A percentile compares a stretch with the other conserved stretches of the same genome.
phyloP scores from a whole-genome alignment of 2,329 filamentous ascomycete genomes.

The Colletotrichum cordylinicola region DNA sequence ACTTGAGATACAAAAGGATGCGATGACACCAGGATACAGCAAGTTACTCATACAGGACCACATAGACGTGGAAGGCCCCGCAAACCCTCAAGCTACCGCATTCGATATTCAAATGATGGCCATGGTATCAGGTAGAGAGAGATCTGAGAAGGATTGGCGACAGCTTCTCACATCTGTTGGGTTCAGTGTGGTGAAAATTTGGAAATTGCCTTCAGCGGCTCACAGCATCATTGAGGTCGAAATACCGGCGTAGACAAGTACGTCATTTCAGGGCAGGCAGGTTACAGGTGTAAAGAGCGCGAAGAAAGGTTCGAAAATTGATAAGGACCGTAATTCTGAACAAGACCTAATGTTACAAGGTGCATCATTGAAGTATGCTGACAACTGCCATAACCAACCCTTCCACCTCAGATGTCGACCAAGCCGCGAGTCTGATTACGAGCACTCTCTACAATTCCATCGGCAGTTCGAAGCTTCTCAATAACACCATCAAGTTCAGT shows the following conservation, averaged over 20 bases:
- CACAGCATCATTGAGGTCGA: neutral
- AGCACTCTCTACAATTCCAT: constrained; percentile 28
- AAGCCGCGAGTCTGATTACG: neutral
- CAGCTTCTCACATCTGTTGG: neutral
- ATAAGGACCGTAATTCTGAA: no score
- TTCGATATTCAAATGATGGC: constrained; percentile 14
- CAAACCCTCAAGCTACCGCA: neutral
- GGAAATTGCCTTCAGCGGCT: neutral
- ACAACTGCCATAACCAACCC: no score
- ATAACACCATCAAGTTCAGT: neutral
- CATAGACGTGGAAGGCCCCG: constrained; percentile 34
- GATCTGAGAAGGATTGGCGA: neutral
- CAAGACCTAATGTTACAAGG: no score
- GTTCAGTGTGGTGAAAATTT: neutral
- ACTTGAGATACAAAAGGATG: constrained; percentile 44
- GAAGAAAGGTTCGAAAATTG: no score
- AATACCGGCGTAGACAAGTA: neutral
- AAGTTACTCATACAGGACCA: constrained; percentile 42
- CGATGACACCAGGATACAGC: constrained; percentile 46
- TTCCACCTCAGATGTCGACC: neutral
- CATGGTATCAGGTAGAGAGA: neutral
- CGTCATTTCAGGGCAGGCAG: no score
- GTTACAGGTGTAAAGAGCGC: no score
- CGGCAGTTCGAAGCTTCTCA: constrained; percentile 8
- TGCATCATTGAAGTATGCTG: no score